Evolutionary conservation across 1,284 basidiomycete genomes (phyloP), one percentile per base, ranked within the genome.

Genomic region (Pascua guehoae): DNA sequence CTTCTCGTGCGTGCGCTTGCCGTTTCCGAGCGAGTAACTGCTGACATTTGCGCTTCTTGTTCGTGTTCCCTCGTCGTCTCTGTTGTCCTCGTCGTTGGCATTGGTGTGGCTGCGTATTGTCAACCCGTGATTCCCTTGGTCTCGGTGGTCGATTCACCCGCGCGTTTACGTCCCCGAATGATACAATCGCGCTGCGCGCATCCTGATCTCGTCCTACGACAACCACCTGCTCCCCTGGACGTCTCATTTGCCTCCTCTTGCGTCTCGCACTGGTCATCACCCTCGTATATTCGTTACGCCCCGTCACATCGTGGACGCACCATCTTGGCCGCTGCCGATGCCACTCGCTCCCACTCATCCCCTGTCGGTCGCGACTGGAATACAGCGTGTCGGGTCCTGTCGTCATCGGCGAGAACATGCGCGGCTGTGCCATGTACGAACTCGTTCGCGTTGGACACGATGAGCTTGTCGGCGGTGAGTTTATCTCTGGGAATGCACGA

Each of bases 351-450:
- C 44, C 11, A 5, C 18, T 8, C 17, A n/a, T 15, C 39, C 12
- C 17, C 42, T 24, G 49, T 49, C 39, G 12, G 49, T 49, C 39
- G 12, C 44, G 36, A 32, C 24, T 3, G 7, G 8, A 12, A 36
- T 48, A 16, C 74, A 91, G 91, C 61, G 93, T 97, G 43, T 97
- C 93, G 47, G 93, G 93, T 52, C 93, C 93, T 59, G 93, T 97
- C 81, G 93, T 97, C 69, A 86, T 97, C 71, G 93, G 93, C 60
- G 91, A 95, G 82, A 92, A 92, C 78, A 95, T 97, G 92, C 84
- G 85, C 59, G 94, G 93, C 54, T 90, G 88, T 60, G 91, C 92
- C 56, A 97, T 97, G 93, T 95, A 96, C 79, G 93, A 97, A 75
- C 85, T 97, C 49, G 77, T 95, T 56, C 88, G 93, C 67, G 93